Percentiles rank a stretch among this genome's conserved stretches.
Evolutionary conservation across 2,329 filamentous ascomycete genomes (phyloP).

Genomic region (Fusarium tricinctum): DNA sequence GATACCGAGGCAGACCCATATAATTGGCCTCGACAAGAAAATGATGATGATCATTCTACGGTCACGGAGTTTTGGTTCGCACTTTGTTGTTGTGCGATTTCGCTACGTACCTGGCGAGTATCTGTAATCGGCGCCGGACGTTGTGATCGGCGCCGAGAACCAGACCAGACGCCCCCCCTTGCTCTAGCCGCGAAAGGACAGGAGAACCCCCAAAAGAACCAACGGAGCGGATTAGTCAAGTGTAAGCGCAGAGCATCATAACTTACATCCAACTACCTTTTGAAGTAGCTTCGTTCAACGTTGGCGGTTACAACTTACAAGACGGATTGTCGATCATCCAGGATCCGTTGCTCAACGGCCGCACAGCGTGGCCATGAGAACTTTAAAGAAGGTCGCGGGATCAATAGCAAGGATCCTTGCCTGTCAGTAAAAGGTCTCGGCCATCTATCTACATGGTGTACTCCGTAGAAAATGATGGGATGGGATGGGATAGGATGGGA

Average conservation of each 20-base stretch:
- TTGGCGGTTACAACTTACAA: neutral
- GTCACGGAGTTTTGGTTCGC: slow-evolving; percentile 6
- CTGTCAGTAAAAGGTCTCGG: slow-evolving; percentile 4
- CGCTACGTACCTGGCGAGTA: slow-evolving; percentile 22
- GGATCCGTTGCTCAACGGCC: slow-evolving; percentile 20
- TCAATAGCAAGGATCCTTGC: slow-evolving; percentile 24
- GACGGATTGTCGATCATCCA: neutral
- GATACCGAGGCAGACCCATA: slow-evolving; percentile 25
- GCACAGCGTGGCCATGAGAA: slow-evolving; percentile 25
- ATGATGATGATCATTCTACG: slow-evolving; percentile 26
- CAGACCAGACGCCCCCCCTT: slow-evolving; percentile 14
- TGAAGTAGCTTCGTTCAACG: neutral
- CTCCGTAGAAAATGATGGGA: slow-evolving; percentile 12
- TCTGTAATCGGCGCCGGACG: slow-evolving; percentile 35
- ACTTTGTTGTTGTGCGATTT: slow-evolving; percentile 6
- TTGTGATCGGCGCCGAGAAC: slow-evolving; percentile 34
- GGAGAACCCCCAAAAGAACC: neutral
- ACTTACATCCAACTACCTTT: slow-evolving; percentile 11
- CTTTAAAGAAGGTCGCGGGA: slow-evolving; percentile 26
- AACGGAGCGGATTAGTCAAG: slow-evolving; percentile 18
- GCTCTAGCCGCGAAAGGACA: slow-evolving; percentile 1
- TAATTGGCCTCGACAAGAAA: slow-evolving; percentile 17
- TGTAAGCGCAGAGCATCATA: slow-evolving; percentile 5
- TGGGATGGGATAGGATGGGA: no score
- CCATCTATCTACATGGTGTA: neutral